Percentiles rank a stretch among this genome's conserved stretches.
Evolutionary conservation across 2,329 filamentous ascomycete species (phyloP).

Genomic region (Cordyceps cateniannulata): DNA sequence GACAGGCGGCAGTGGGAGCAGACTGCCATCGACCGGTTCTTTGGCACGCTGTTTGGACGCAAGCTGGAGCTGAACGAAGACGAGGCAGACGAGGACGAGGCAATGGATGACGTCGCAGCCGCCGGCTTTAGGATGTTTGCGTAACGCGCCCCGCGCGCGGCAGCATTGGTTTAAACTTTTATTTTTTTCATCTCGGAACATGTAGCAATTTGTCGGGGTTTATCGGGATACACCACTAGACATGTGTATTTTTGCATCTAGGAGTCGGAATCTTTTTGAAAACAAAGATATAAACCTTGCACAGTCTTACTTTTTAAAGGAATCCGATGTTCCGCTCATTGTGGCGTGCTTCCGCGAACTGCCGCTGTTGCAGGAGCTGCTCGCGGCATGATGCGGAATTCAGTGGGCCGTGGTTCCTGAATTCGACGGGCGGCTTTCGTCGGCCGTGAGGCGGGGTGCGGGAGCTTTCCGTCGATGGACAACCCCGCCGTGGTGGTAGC

Average conservation of each 20-base stretch:
- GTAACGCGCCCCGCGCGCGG: constrained; percentile 21
- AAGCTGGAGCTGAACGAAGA: constrained; percentile 60
- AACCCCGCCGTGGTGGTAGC: neutral
- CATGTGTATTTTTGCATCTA: neutral
- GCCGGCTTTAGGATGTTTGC: constrained; percentile 48
- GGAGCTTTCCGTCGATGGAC: constrained; percentile 4
- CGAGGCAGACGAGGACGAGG: constrained; percentile 42
- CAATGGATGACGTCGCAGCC: constrained; percentile 47
- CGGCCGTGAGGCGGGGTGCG: constrained; percentile 7
- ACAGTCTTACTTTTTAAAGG: neutral
- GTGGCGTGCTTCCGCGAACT: constrained; percentile 3
- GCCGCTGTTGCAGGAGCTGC: neutral
- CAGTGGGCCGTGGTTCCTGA: neutral
- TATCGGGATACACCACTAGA: neutral
- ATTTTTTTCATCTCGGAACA: neutral
- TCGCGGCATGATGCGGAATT: constrained; percentile 6
- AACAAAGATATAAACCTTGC: neutral
- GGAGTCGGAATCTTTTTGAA: constrained; percentile 3
- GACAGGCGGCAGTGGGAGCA: constrained; percentile 75
- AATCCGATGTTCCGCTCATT: constrained; percentile 2
- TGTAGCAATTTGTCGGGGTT: neutral
- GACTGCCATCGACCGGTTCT: constrained; percentile 69
- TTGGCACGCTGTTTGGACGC: constrained; percentile 68
- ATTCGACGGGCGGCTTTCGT: constrained; percentile 6
- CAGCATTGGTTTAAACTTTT: neutral